These are phyloP conservation scores for Syzygium oleosum DNA, from an alignment of 345 rosid species.

Conservation along the genomic window DNA sequence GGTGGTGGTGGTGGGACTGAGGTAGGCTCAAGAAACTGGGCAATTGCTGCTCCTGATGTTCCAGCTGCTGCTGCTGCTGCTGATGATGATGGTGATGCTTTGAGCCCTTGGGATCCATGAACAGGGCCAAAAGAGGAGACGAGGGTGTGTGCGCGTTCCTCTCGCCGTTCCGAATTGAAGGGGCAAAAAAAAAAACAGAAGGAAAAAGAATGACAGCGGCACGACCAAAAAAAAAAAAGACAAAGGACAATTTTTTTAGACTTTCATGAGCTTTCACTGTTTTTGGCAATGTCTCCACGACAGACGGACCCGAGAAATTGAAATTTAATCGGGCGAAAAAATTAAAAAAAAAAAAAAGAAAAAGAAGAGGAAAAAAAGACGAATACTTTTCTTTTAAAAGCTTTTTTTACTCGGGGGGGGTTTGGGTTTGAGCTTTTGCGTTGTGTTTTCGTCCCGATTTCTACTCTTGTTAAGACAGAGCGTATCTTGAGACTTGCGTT, in stretches of 20 bases:
- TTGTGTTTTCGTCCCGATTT: background rate
- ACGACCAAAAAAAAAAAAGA: background rate
- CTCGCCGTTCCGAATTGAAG: slow-evolving; percentile 25
- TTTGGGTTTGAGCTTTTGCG: background rate
- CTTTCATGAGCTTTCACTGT: slow-evolving; percentile 53
- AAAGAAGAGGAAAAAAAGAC: background rate
- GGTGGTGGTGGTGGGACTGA: slow-evolving; percentile 8
- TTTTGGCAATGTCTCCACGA: slow-evolving; percentile 28
- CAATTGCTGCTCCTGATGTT: slow-evolving; percentile 14
- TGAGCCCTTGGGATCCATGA: slow-evolving; percentile 64
- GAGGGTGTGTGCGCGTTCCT: background rate
- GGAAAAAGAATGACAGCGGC: slow-evolving; percentile 5
- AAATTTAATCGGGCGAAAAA: background rate
- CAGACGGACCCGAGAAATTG: background rate
- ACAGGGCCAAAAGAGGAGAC: slow-evolving; percentile 2
- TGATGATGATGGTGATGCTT: slow-evolving; percentile 18
- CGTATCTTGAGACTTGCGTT: background rate
- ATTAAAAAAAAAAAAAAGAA: background rate
- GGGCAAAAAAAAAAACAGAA: background rate
- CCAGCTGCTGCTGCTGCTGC: background rate
- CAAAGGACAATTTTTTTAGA: slow-evolving; percentile 1
- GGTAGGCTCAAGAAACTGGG: slow-evolving; percentile 59
- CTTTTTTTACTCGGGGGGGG: background rate
- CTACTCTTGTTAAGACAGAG: background rate
- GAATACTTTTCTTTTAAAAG: background rate